Conservation (phyloP, 2,329 filamentous ascomycete species). For the Rachicladosporium sp. region DNA sequence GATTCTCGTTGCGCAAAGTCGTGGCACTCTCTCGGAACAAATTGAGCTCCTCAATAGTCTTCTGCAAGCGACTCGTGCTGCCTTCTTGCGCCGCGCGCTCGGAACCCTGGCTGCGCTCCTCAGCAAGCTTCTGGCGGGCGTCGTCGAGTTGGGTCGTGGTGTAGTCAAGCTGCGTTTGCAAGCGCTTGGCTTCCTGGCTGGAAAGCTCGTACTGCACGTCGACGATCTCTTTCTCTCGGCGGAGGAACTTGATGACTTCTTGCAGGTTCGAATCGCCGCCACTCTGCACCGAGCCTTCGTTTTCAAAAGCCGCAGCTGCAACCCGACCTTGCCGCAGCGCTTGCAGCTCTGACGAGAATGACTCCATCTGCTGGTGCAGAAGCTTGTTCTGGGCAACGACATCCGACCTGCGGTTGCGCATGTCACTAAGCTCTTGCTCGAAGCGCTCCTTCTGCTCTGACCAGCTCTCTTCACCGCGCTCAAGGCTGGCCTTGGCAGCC, state of each 20-base stretch:
- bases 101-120: slow-evolving; percentile 67
- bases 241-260: slow-evolving; percentile 81
- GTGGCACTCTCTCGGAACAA: slow-evolving; percentile 90
- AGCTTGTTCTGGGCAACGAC: slow-evolving; percentile 80
- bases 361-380: slow-evolving; percentile 79
- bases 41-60: slow-evolving; percentile 91
- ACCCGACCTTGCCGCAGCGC: slow-evolving; percentile 65
- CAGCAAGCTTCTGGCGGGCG: slow-evolving; percentile 73
- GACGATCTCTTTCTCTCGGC: slow-evolving; percentile 92
- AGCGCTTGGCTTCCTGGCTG: slow-evolving; percentile 71
- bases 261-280: slow-evolving; percentile 50
- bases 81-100: slow-evolving; percentile 62
- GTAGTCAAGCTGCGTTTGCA: slow-evolving; percentile 84
- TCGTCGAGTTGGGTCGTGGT: slow-evolving; percentile 81
- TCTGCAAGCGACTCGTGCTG: slow-evolving; percentile 81
- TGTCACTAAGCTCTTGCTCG: slow-evolving; percentile 70
- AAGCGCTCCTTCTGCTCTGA: slow-evolving; percentile 66
- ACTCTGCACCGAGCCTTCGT: slow-evolving; percentile 25
- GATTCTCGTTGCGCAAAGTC: slow-evolving; percentile 75
- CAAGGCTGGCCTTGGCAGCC: slow-evolving; percentile 65
- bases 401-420: slow-evolving; percentile 70
- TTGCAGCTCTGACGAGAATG: slow-evolving; percentile 60
- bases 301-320: slow-evolving; percentile 36
- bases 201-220: slow-evolving; percentile 93
- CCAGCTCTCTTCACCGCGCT: slow-evolving; percentile 80